Percentiles rank a stretch among this genome's conserved stretches.
phyloP scores from a whole-genome alignment of 2,329 filamentous ascomycete genomes.

The Tolypocladium ovalisporum region DNA sequence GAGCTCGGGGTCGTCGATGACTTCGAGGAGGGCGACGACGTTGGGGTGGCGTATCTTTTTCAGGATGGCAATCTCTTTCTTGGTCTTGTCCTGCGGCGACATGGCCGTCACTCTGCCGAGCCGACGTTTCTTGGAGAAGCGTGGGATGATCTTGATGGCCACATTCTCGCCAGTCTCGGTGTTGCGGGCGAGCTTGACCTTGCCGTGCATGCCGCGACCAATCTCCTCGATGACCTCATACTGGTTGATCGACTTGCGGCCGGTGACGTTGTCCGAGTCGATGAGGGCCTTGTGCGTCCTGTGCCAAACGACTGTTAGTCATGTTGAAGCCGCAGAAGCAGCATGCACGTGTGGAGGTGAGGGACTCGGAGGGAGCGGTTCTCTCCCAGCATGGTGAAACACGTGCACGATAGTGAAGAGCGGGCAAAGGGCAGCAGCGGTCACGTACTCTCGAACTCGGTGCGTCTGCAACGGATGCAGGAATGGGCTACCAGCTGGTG shows the following conservation, averaged over 20 bases:
- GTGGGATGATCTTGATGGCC: constrained; percentile 96
- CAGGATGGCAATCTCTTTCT: constrained; percentile 92
- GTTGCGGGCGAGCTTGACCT: constrained; percentile 89
- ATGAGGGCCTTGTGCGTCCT: constrained; percentile 86
- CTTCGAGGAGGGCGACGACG: constrained; percentile 87
- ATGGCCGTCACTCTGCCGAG: constrained; percentile 68
- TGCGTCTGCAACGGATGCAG: constrained; percentile 63
- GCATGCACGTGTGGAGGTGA: not conserved
- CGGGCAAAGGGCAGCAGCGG: not conserved
- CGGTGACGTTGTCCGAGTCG: constrained; percentile 78
- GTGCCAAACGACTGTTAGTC: not conserved
- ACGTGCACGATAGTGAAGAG: constrained; percentile 1
- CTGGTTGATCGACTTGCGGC: constrained; percentile 93
- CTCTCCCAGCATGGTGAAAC: not conserved
- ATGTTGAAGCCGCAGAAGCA: not conserved
- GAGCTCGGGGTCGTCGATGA: constrained; percentile 91
- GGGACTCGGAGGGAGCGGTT: not conserved
- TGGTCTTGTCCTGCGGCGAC: constrained; percentile 67
- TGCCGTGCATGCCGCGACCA: constrained; percentile 89
- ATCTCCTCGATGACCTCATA: constrained; percentile 97
- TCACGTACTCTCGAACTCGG: constrained; percentile 63
- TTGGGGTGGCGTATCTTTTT: constrained; percentile 99
- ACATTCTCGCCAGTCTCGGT: constrained; percentile 66
- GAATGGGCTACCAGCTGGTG: constrained; percentile 44
- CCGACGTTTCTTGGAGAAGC: constrained; percentile 85